Evolutionary conservation across 1,284 basidiomycete species (phyloP), one percentile per base, ranked within the genome.

Genomic region (Baeospora myosura): DNA sequence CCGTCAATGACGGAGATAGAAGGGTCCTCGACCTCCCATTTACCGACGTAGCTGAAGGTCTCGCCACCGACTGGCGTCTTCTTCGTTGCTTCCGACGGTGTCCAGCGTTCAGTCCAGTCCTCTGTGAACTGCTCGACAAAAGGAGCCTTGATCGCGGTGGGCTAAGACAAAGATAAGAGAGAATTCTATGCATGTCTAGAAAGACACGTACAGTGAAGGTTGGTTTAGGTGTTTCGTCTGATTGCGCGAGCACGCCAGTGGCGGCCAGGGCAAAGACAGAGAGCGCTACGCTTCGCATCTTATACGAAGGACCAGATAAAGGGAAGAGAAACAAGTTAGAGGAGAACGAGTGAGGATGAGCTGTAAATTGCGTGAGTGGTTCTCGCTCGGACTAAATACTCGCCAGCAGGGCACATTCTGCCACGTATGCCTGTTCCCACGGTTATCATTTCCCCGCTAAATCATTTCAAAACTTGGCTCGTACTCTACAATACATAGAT

Each of bases 111-210:
- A 33, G 83, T 63, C 88, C 89, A 95, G 68, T 88, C 87, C 43
- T 84, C 77, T 20, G 85, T 88, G 74, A 99, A 99, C 65, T 99
- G 96, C 66, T 99, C 96, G 55, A 99, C 60, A 74, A 98, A 98
- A 47, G 90, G 83, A n/a, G 88, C 93, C 57, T 86, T 81, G 65
- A 97, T 71, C 44, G 72, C 65, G 42, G 93, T 86, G 35, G 86
- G 71, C 89, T 97, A 56, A 17, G 46, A 23, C 6, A 20, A 34
- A 34, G 33, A 28, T 5, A 34, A 2, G 33, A 4, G 8, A n/a
- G n/a, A 34, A n/a, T n/a, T n/a, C n/a, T n/a, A n/a, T n/a, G n/a
- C 12, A 4, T 3, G 33, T 10, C 10, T 30, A 33, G 7, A 7
- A 29, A 11, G n/a, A 43, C 31, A 65, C 74, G 38, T 52, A 81